Evolutionary conservation across 2,329 filamentous ascomycete genomes (phyloP).

Genomic region (Ambrosiella cleistominuta): DNA sequence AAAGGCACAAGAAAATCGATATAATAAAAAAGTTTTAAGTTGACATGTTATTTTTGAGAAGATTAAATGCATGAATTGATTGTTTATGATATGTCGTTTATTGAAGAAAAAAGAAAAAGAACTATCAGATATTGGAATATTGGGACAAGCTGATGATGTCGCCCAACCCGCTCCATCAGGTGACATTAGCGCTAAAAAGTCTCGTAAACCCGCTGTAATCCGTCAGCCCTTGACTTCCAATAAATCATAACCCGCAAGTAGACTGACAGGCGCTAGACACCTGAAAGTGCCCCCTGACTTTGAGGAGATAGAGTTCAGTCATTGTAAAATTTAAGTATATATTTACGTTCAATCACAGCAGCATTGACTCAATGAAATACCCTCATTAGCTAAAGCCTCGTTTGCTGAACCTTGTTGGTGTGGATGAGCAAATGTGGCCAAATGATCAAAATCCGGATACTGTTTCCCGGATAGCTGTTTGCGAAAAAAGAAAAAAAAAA

Average conservation of each 20-base stretch:
- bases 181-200: not conserved
- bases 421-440: not conserved
- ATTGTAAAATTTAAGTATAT: not conserved
- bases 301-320: not conserved
- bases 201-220: not conserved
- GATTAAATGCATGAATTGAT: not conserved
- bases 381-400: not conserved
- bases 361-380: not conserved
- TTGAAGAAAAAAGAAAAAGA: not conserved
- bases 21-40: not conserved
- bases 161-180: not conserved
- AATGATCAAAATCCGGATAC: not conserved
- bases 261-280: not conserved
- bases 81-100: not conserved
- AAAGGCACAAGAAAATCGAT: no score
- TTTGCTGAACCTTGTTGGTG: not conserved
- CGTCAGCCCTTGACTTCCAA: not conserved
- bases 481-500: no score
- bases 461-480: not conserved
- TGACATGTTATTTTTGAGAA: not conserved
- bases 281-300: not conserved
- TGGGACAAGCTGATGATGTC: not conserved
- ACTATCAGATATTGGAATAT: not conserved
- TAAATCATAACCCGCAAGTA: not conserved
- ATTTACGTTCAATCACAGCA: not conserved